Percentiles rank a stretch among this genome's conserved stretches.
These are phyloP conservation scores for Hortiboletus rubellus DNA, from an alignment of 1,284 basidiomycete genomes.

Conservation along the genomic window DNA sequence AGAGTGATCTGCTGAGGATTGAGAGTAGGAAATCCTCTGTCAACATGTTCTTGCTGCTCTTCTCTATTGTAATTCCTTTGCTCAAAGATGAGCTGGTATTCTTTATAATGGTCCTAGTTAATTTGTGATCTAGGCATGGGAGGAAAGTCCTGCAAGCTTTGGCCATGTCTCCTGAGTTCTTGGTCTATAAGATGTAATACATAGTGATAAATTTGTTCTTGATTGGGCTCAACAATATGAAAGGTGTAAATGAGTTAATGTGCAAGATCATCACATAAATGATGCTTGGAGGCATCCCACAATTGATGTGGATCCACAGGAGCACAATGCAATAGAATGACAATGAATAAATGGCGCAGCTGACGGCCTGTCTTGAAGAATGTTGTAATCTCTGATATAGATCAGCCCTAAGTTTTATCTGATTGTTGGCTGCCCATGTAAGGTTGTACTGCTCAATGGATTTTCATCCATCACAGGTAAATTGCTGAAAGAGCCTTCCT, in stretches of 20 bases:
- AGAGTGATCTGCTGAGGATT: conserved; percentile 3
- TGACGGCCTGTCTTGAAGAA: conserved; percentile 30
- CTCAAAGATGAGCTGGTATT: conserved; percentile 40
- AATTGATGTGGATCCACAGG: conserved; percentile 29
- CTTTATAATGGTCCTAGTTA: conserved; percentile 29
- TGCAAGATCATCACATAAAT: conserved; percentile 36
- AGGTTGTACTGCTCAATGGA: too few relatives aligned
- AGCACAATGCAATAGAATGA: conserved; percentile 32
- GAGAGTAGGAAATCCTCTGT: not conserved
- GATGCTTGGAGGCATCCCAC: conserved; percentile 22
- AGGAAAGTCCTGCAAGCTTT: conserved; percentile 30
- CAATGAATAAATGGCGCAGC: not conserved
- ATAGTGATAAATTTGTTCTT: conserved; percentile 11
- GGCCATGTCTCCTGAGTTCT: conserved; percentile 28
- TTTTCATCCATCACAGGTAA: conserved; percentile 28
- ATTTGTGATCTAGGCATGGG: conserved; percentile 31
- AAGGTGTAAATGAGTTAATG: not conserved
- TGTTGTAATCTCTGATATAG: conserved; percentile 1
- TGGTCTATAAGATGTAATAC: conserved; percentile 38
- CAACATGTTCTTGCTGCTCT: conserved; percentile 14
- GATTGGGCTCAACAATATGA: conserved; percentile 19
- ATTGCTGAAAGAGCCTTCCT: conserved; percentile 43
- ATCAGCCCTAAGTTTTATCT: conserved; percentile 39
- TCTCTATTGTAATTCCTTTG: conserved; percentile 38
- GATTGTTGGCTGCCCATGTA: conserved; percentile 34